These are phyloP conservation scores for Trypanosoma melophagium DNA, from an alignment of 208 protist genomes.

Conservation along the genomic window DNA sequence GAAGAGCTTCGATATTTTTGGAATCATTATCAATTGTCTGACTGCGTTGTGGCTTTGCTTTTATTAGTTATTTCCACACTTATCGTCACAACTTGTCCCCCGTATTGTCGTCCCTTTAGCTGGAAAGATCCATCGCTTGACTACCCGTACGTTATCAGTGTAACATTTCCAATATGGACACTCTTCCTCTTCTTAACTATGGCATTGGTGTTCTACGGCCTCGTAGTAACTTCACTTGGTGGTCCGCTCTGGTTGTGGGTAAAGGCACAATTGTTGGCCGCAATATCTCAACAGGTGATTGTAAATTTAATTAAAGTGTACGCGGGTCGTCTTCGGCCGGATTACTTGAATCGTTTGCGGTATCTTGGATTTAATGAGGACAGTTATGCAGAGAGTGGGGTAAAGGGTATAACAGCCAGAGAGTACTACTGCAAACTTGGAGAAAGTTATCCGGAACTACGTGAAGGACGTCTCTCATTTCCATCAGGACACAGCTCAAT, in stretches of 20 bases:
- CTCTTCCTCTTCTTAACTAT: slow-evolving; percentile 45
- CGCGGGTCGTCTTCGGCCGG: slow-evolving; percentile 90
- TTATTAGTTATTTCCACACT: slow-evolving; percentile 25
- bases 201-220: slow-evolving; percentile 27
- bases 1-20: slow-evolving; percentile 1
- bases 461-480: slow-evolving; percentile 87
- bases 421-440: slow-evolving; percentile 64
- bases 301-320: slow-evolving; percentile 64
- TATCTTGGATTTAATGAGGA: slow-evolving; percentile 49
- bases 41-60: slow-evolving; percentile 37
- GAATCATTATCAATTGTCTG: slow-evolving; percentile 49
- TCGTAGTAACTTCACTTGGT: slow-evolving; percentile 18
- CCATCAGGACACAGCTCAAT: slow-evolving; percentile 90
- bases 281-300: slow-evolving; percentile 37
- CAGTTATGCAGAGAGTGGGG: slow-evolving; percentile 1
- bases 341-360: slow-evolving; percentile 75
- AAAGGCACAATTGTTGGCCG: slow-evolving; percentile 48
- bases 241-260: slow-evolving; percentile 63
- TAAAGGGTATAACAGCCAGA: neutral
- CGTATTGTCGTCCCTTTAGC: slow-evolving; percentile 65
- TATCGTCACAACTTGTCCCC: neutral
- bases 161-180: slow-evolving; percentile 54
- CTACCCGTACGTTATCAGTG: slow-evolving; percentile 41
- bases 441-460: slow-evolving; percentile 33
- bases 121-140: slow-evolving; percentile 73